Evolutionary conservation across 148 eudicot species (phyloP), one percentile per base, ranked within the genome.

Genomic region (Rheum nobile): DNA sequence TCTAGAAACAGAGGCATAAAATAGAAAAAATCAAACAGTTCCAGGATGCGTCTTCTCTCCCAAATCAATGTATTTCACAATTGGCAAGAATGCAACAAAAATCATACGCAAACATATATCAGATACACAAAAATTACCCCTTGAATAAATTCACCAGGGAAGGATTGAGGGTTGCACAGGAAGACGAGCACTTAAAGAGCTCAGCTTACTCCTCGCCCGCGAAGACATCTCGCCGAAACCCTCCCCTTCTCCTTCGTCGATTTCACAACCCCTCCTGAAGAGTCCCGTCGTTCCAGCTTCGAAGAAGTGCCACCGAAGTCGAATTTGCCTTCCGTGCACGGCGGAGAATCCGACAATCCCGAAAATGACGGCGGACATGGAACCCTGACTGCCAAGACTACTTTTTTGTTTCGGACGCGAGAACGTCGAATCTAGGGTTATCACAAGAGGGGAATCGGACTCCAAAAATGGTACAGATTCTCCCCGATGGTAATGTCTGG

Each of bases 381-480:
- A 50, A 41, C 39, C 5, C 6, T 19, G 24, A 67, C 54, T 21
- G 16, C 16, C 24, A 71, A 43, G 14, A 46, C 61, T 8, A 55
- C n/a, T 59, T 68, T 21, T 80, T 24, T 19, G 75, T 46, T 46
- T 77, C 74, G 75, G 57, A 43, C 6, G 77, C 34, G n/a, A 76
- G 43, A 54, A 68, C 68, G 44, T 55, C 46, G 34, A 55, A 71
- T 72, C 69, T 80, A 76, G 87, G 78, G 83, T 84, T 80, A 71
- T 38, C 72, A 32, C 73, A 24, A 8, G 77, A 63, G 63, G 55
- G 41, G 50, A 73, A 24, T 41, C 47, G 73, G 24, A 50, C 8
- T n/a, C 22, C 55, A 9, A 50, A 17, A 68, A 74, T 26, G 31
- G 44, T n/a, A 32, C 74, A 31, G 61, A 28, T 65, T 37, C 31